Evolutionary conservation across 805 yeast genomes (phyloP), one percentile per base, ranked within the genome.

Genomic region (Hanseniaspora opuntiae): DNA sequence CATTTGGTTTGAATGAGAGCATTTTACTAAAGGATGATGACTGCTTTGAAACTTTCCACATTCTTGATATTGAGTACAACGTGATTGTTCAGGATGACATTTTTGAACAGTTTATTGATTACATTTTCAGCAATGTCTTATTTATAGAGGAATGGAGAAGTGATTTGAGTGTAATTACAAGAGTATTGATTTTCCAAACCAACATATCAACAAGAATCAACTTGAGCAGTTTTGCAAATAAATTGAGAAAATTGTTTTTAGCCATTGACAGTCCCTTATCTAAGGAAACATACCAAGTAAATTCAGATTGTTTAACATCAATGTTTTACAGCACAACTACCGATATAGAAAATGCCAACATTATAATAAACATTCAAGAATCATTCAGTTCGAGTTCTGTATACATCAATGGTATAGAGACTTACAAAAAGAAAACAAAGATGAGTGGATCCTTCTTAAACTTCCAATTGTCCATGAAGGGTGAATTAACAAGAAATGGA

Each of bases 281-380:
- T 1, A 17, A 20, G 10, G 36, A 45, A 11, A 22, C 42, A 4
- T 49, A 33, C 16, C 53, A 49, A 36, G 3, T 49, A 11, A 47
- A 49, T 20, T 33, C 47, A 7, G 53, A 49, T 41, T 19, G 24
- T 3, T 12, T 49, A 7, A 24, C 53, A 3, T 49, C 53, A 19
- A 49, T 49, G 53, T 49, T n/a, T 17, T 49, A 49, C 9, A 49
- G 35, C 28, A 49, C 47, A 16, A 42, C 32, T 14, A 6, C 41
- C 2, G 38, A 19, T 12, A 35, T 49, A n/a, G 53, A 49, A 49
- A 49, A 49, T 14, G 32, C 53, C 16, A 42, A 41, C 16, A 25
- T 49, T 3, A 35, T 49, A 5, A 35, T 49, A 8, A 49, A 49
- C 38, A 7, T 49, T 14, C 53, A 49, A 30, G 53, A 49, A 36